These are phyloP conservation scores for Penicillium lividum DNA, from an alignment of 495 filamentous ascomycete species.

Conservation along the genomic window DNA sequence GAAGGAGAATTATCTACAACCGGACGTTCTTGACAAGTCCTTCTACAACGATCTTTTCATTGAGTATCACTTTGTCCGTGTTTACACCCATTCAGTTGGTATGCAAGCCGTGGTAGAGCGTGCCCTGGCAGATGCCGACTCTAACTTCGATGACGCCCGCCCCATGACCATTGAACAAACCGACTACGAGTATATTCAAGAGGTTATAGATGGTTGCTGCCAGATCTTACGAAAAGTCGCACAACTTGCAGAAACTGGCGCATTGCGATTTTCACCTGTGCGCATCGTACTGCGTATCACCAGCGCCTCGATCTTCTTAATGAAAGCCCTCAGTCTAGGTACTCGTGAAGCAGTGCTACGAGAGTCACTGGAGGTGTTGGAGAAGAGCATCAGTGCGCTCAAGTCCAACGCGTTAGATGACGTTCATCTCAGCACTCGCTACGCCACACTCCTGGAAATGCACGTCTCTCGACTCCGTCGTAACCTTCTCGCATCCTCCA, in stretches of 20 bases:
- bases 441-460: constrained; percentile 51
- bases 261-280: constrained; percentile 51
- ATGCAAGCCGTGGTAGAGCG: constrained; percentile 57
- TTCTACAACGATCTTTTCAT: constrained; percentile 51
- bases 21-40: constrained; percentile 38
- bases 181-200: constrained; percentile 58
- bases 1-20: constrained; percentile 51
- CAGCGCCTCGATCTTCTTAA: constrained; percentile 53
- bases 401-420: constrained; percentile 53
- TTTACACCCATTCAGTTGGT: constrained; percentile 55
- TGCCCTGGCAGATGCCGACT: constrained; percentile 42
- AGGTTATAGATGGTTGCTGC: constrained; percentile 56
- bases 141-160: constrained; percentile 38
- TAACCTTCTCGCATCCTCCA: constrained; percentile 43
- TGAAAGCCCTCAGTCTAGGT: constrained; percentile 55
- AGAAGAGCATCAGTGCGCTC: constrained; percentile 49
- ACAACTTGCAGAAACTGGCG: constrained; percentile 42
- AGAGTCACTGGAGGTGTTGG: constrained; percentile 50
- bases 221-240: constrained; percentile 50
- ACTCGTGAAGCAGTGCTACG: constrained; percentile 49
- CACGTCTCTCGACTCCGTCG: constrained; percentile 48
- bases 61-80: constrained; percentile 56
- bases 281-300: constrained; percentile 54
- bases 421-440: constrained; percentile 53
- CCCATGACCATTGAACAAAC: constrained; percentile 52